Conservation (phyloP, 176 grass and related monocot species). For the Phoenix roebelenii region DNA sequence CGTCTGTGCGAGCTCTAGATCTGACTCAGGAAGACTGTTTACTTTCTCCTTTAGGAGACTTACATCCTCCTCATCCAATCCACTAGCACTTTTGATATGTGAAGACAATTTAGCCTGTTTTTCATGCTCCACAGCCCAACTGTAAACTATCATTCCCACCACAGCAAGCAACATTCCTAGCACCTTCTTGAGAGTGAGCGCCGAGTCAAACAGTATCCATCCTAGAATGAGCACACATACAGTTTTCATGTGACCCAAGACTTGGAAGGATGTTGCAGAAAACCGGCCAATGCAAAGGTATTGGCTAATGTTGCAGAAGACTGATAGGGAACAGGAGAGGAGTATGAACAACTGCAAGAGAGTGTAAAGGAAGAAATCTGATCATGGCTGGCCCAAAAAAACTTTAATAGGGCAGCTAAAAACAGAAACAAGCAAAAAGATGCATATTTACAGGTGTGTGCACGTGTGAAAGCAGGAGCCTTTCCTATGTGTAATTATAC, state of each 20-base stretch:
- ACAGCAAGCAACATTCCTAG: slow-evolving; percentile 77
- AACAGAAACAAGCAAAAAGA: no score
- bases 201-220: slow-evolving; percentile 85
- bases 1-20: slow-evolving; percentile 52
- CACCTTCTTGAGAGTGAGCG: slow-evolving; percentile 75
- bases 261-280: slow-evolving; percentile 85
- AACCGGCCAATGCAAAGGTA: slow-evolving; percentile 93
- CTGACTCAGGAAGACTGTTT: slow-evolving; percentile 20
- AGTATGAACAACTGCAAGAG: slow-evolving; percentile 72
- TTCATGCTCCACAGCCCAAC: slow-evolving; percentile 65
- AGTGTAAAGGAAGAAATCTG: not conserved
- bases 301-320: slow-evolving; percentile 96
- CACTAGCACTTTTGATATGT: slow-evolving; percentile 30
- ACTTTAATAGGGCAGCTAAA: no score
- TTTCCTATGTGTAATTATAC: no score
- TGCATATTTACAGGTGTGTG: no score
- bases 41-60: slow-evolving; percentile 55
- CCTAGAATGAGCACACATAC: slow-evolving; percentile 72
- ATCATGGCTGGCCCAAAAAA: no score
- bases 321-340: slow-evolving; percentile 71
- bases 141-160: slow-evolving; percentile 84
- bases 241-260: slow-evolving; percentile 93
- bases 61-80: slow-evolving; percentile 51
- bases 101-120: slow-evolving; percentile 37
- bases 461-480: no score